Conservation (phyloP, 163 green algal genomes). For the Scenedesmus sp. region DNA sequence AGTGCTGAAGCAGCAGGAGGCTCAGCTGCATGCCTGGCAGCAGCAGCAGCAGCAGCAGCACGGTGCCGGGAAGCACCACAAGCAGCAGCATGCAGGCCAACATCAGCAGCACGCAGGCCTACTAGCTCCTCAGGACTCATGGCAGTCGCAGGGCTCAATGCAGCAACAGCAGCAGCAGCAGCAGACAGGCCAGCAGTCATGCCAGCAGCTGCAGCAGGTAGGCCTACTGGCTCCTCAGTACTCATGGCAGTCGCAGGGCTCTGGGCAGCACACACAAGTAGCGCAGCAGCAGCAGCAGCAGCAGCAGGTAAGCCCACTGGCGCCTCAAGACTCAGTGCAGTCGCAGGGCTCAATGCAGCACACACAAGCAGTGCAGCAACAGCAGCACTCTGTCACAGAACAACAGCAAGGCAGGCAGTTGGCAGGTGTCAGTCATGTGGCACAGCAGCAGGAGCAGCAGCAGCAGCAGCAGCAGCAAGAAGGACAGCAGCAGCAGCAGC, state of each 20-base stretch:
- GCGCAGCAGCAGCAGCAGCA: neutral
- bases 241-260: neutral
- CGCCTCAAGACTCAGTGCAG: neutral
- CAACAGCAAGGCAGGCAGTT: neutral
- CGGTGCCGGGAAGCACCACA: neutral
- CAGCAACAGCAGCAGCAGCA: neutral
- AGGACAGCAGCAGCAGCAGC: neutral
- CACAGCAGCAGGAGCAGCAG: neutral
- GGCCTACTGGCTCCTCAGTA: neutral
- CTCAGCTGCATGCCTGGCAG: neutral
- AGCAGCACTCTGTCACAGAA: neutral
- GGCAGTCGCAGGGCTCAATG: neutral
- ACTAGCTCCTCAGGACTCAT: neutral
- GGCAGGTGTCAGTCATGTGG: neutral
- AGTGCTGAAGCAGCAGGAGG: neutral
- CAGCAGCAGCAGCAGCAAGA: neutral
- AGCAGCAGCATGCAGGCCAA: neutral
- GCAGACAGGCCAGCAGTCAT: neutral
- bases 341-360: neutral
- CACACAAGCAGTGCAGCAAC: neutral
- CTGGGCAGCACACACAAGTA: neutral
- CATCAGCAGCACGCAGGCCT: neutral
- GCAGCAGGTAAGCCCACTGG: neutral
- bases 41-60: neutral
- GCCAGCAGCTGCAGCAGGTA: neutral